Percentiles rank a stretch among this genome's conserved stretches.
Evolutionary conservation across 1,284 basidiomycete genomes (phyloP).

Genomic region (Melampsora americana): DNA sequence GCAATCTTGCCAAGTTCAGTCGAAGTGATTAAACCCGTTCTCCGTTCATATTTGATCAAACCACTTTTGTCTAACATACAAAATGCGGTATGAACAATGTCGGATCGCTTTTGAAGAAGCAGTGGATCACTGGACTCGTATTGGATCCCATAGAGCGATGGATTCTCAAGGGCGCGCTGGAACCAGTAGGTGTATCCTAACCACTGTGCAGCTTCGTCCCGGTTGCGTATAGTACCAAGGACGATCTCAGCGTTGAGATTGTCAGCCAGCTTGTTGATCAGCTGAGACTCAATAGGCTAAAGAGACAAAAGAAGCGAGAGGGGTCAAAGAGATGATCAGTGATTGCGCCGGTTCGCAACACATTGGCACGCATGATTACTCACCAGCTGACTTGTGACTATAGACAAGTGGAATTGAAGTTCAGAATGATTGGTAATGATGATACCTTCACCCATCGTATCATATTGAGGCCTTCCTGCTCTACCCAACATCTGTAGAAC

Average conservation of each 20-base stretch:
- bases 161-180: conserved; percentile 91
- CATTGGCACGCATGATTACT: not conserved
- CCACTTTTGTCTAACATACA: conserved; percentile 90
- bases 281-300: conserved; percentile 88
- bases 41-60: conserved; percentile 87
- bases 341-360: not conserved
- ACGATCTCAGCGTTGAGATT: conserved; percentile 98
- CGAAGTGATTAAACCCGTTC: conserved; percentile 80
- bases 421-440: conserved; percentile 98
- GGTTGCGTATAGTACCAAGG: conserved; percentile 86
- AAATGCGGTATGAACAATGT: conserved; percentile 90
- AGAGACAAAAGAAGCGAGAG: conserved; percentile 48
- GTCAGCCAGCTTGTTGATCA: conserved; percentile 86
- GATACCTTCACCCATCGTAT: conserved; percentile 95
- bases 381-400: conserved; percentile 83
- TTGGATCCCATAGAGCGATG: conserved; percentile 82
- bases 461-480: conserved; percentile 95
- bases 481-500: conserved; percentile 98
- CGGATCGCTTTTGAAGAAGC: conserved; percentile 79
- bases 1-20: conserved; percentile 92
- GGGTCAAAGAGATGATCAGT: conserved; percentile 10
- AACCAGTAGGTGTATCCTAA: conserved; percentile 60
- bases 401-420: conserved; percentile 89
- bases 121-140: conserved; percentile 76
- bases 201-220: conserved; percentile 98